These are phyloP conservation scores for Phragmites australis DNA, from an alignment of 176 grass and related monocot genomes.

Conservation along the genomic window DNA sequence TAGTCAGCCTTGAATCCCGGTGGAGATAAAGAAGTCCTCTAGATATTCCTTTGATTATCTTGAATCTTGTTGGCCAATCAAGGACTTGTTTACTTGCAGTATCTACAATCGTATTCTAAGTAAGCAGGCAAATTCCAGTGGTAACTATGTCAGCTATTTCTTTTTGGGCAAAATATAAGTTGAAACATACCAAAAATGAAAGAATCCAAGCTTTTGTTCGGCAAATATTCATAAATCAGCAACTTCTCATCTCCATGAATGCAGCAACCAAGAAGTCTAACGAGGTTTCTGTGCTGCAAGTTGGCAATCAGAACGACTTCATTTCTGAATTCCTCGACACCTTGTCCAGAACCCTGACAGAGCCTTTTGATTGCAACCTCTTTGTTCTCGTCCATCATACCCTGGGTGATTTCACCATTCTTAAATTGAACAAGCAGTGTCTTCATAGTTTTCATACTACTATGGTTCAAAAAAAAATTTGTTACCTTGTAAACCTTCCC, in stretches of 20 bases:
- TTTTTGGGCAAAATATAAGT: background rate
- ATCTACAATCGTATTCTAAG: slow-evolving; percentile 38
- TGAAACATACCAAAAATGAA: slow-evolving; percentile 39
- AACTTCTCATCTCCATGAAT: slow-evolving; percentile 56
- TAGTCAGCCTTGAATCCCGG: slow-evolving; percentile 56
- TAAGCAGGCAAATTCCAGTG: background rate
- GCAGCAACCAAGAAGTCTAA: slow-evolving; percentile 52
- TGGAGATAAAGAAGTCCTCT: slow-evolving; percentile 74
- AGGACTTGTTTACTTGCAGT: slow-evolving; percentile 20
- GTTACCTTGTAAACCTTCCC: slow-evolving; percentile 55
- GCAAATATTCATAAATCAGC: slow-evolving; percentile 43
- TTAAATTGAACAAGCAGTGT: background rate
- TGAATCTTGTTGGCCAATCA: slow-evolving; percentile 53
- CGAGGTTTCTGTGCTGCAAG: slow-evolving; percentile 44
- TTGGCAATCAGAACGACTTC: slow-evolving; percentile 51
- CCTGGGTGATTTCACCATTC: slow-evolving; percentile 29
- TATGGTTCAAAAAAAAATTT: background rate
- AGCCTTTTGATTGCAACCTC: slow-evolving; percentile 62
- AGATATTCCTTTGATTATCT: slow-evolving; percentile 58
- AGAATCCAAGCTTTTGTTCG: slow-evolving; percentile 45
- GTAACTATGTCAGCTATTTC: no score
- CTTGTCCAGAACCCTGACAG: slow-evolving; percentile 48
- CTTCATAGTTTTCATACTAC: background rate
- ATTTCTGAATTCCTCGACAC: slow-evolving; percentile 47
- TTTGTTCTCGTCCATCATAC: background rate